Conservation (phyloP, 768 basidiomycete species). For the Chalciporus sphaerocephalus region DNA sequence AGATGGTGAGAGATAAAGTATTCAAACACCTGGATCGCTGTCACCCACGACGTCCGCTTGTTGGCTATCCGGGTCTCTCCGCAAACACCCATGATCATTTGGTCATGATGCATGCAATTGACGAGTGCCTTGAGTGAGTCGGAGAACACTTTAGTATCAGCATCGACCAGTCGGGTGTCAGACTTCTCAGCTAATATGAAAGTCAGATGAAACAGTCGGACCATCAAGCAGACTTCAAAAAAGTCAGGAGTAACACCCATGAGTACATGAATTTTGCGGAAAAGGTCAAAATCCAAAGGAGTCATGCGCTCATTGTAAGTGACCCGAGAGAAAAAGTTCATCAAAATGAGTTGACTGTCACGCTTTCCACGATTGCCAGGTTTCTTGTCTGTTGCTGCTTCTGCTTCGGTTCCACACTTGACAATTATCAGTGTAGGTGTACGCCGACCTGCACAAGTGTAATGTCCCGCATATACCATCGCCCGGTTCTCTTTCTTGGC, state of each 20-base stretch:
- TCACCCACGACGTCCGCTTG: conserved; percentile 98
- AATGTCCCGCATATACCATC: conserved; percentile 99
- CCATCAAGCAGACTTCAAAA: conserved; percentile 97
- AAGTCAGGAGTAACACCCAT: conserved; percentile 99
- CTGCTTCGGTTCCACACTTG: conserved; percentile 90
- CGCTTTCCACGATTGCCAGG: conserved; percentile 98
- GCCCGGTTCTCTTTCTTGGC: conserved; percentile 88
- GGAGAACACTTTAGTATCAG: conserved; percentile 94
- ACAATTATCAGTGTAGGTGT: conserved; percentile 93
- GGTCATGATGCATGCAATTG: conserved; percentile 98
- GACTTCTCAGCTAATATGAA: neutral
- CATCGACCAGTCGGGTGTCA: conserved; percentile 73
- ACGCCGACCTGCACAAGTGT: conserved; percentile 82
- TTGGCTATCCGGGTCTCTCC: conserved; percentile 99
- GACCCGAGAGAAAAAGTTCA: conserved; percentile 99
- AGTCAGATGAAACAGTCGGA: conserved; percentile 36
- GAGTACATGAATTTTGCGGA: conserved; percentile 90
- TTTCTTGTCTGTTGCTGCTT: conserved; percentile 81
- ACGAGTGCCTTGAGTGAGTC: conserved; percentile 87
- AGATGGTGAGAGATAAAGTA: conserved; percentile 99
- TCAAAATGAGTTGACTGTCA: conserved; percentile 96
- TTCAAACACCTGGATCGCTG: conserved; percentile 95
- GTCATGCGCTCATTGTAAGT: conserved; percentile 99
- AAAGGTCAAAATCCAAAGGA: conserved; percentile 95
- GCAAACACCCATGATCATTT: conserved; percentile 98